Evolutionary conservation across 75 land plant species (phyloP).

Genomic region (Selaginella tamariscina): DNA sequence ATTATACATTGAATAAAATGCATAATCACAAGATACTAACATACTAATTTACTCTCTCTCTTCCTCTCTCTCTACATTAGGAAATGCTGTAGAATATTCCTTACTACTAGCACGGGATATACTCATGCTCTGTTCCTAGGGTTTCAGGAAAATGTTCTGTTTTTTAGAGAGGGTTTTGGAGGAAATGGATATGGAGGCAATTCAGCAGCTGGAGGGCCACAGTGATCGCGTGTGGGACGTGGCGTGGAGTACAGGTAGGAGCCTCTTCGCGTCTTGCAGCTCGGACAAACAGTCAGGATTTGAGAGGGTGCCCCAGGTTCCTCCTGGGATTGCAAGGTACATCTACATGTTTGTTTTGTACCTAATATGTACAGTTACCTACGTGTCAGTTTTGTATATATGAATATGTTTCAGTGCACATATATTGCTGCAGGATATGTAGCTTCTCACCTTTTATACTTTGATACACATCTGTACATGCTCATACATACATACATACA

Average conservation of each 20-base stretch:
- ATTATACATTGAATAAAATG: too few relatives aligned
- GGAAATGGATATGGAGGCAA: neutral
- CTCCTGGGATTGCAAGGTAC: conserved; percentile 70
- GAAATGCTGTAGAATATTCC: too few relatives aligned
- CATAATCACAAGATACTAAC: too few relatives aligned
- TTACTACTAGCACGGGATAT: too few relatives aligned
- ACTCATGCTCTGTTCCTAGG: too few relatives aligned
- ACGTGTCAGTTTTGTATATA: neutral
- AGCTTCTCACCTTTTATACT: neutral
- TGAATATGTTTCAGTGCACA: neutral
- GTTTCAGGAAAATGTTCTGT: too few relatives aligned
- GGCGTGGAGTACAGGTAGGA: conserved; percentile 44
- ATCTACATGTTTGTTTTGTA: neutral
- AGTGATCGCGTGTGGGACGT: conserved; percentile 83
- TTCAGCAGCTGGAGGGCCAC: conserved; percentile 67
- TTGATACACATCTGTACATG: neutral
- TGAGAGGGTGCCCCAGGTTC: conserved; percentile 46
- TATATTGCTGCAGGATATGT: neutral
- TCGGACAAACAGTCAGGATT: conserved; percentile 86
- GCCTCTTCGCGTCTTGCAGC: conserved; percentile 81
- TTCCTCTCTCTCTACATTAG: too few relatives aligned
- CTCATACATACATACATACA: too few relatives aligned
- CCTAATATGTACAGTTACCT: neutral
- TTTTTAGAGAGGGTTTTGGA: too few relatives aligned
- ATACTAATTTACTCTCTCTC: too few relatives aligned